A percentile compares a stretch with the other conserved stretches of the same genome.
These are phyloP conservation scores for Crucihimalaya himalaica DNA, from an alignment of 345 rosid genomes.

Conservation along the genomic window DNA sequence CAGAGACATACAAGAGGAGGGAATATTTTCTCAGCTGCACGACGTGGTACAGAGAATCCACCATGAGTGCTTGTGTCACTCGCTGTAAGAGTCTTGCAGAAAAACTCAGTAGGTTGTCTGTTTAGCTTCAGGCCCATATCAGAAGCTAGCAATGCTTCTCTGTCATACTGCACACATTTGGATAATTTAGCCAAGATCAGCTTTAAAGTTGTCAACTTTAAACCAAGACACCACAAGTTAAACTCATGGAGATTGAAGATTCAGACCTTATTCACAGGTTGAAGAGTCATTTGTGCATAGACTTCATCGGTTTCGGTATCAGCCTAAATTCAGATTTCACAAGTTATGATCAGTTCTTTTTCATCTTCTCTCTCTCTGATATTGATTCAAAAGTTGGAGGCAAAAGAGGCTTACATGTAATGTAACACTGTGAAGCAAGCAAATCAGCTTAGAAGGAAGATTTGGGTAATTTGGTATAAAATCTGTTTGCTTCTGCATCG, in stretches of 20 bases:
- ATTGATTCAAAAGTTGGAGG: neutral
- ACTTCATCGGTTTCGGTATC: conserved; percentile 97
- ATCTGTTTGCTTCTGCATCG: conserved; percentile 81
- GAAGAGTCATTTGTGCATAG: conserved; percentile 96
- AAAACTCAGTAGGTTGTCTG: conserved; percentile 88
- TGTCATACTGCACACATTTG: conserved; percentile 62
- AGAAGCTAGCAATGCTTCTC: conserved; percentile 81
- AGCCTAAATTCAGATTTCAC: conserved; percentile 59
- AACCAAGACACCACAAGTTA: neutral
- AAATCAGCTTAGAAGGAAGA: conserved; percentile 84
- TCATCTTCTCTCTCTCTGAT: neutral
- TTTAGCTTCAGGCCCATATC: conserved; percentile 79
- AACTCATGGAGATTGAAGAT: conserved; percentile 24
- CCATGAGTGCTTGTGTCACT: conserved; percentile 98
- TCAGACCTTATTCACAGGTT: conserved; percentile 55
- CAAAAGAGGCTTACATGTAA: conserved; percentile 59
- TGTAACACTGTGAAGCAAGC: conserved; percentile 79
- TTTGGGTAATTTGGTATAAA: conserved; percentile 86
- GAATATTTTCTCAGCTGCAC: conserved; percentile 97
- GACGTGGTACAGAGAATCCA: conserved; percentile 95
- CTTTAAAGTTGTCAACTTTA: neutral
- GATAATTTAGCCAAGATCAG: conserved; percentile 1
- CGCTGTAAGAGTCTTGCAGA: conserved; percentile 96
- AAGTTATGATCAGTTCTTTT: conserved; percentile 24
- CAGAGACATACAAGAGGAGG: conserved; percentile 72